These are phyloP conservation scores for Neurospora tetraspora DNA, from an alignment of 495 filamentous ascomycete species.

Conservation along the genomic window DNA sequence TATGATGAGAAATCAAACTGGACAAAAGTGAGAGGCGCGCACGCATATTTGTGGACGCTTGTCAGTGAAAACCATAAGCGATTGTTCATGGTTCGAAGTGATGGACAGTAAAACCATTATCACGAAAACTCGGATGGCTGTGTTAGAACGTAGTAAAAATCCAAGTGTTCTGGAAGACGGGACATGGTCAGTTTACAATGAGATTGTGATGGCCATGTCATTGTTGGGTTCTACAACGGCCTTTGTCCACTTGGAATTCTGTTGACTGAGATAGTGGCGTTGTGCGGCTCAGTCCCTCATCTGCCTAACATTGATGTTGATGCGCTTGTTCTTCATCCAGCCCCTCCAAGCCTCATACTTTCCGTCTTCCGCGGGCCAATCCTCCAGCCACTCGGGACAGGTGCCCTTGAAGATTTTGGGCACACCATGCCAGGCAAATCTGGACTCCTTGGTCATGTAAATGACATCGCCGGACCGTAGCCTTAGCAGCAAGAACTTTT, in stretches of 20 bases:
- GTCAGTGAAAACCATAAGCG: not conserved
- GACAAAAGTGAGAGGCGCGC: not conserved
- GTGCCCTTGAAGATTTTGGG: conserved; percentile 68
- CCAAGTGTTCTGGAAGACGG: not conserved
- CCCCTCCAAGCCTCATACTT: conserved; percentile 58
- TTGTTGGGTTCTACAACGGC: not conserved
- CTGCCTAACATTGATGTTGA: conserved; percentile 88
- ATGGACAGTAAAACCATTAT: not conserved
- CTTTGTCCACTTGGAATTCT: not conserved
- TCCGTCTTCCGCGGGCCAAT: conserved; percentile 58
- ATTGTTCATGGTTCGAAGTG: not conserved
- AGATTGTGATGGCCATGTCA: not conserved
- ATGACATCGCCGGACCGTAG: conserved; percentile 73
- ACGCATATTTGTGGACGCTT: not conserved
- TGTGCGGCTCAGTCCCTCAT: conserved; percentile 76
- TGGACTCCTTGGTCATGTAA: conserved; percentile 65
- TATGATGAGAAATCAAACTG: not conserved
- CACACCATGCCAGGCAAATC: conserved; percentile 92
- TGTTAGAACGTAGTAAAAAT: not conserved
- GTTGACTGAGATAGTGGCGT: too few species aligned
- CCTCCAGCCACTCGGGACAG: conserved; percentile 61
- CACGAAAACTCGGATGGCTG: not conserved
- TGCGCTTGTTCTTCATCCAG: conserved; percentile 77
- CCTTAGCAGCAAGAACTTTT: conserved; percentile 49
- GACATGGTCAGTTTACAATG: not conserved